Evolutionary conservation across 169 alveolate species (phyloP).

Genomic region (Eimeria praecox): DNA sequence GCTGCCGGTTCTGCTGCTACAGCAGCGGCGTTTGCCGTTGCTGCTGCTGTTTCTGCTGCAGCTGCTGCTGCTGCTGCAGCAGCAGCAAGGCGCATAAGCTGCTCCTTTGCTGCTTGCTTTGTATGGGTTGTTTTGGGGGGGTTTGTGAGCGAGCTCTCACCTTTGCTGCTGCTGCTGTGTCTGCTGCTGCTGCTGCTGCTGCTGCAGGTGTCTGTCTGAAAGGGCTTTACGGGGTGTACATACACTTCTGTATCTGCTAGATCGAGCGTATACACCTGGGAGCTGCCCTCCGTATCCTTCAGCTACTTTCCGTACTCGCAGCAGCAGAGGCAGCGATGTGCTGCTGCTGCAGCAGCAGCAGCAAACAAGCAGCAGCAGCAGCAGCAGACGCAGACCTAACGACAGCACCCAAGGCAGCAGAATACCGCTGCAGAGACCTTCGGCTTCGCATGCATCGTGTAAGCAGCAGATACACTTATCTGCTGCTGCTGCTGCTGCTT

Average conservation of each 20-base stretch:
- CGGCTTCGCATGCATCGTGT: background rate
- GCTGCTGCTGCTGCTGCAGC: background rate
- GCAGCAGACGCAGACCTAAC: background rate
- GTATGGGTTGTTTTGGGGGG: too few species aligned
- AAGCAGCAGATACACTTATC: background rate
- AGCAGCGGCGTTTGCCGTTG: background rate
- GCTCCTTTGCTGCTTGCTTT: too few species aligned
- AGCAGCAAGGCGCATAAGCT: background rate
- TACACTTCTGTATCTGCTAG: slow-evolving; percentile 16
- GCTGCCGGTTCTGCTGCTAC: background rate
- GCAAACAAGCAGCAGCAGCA: background rate
- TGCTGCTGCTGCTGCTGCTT: too few species aligned
- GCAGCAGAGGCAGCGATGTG: slow-evolving; percentile 63
- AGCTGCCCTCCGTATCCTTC: slow-evolving; percentile 58
- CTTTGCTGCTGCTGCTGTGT: slow-evolving; percentile 3
- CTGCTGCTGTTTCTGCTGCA: slow-evolving; percentile 8
- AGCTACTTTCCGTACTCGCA: slow-evolving; percentile 46
- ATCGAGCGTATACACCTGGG: slow-evolving; percentile 35
- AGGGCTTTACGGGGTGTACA: slow-evolving; percentile 21
- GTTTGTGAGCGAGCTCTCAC: background rate
- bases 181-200: slow-evolving; percentile 52
- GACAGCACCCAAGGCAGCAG: slow-evolving; percentile 12
- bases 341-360: slow-evolving; percentile 50
- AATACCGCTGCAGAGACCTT: background rate
- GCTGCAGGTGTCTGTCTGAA: slow-evolving; percentile 52